Evolutionary conservation across 2,329 filamentous ascomycete species (phyloP), one percentile per base, ranked within the genome.

Genomic region (Fusarium sp.): DNA sequence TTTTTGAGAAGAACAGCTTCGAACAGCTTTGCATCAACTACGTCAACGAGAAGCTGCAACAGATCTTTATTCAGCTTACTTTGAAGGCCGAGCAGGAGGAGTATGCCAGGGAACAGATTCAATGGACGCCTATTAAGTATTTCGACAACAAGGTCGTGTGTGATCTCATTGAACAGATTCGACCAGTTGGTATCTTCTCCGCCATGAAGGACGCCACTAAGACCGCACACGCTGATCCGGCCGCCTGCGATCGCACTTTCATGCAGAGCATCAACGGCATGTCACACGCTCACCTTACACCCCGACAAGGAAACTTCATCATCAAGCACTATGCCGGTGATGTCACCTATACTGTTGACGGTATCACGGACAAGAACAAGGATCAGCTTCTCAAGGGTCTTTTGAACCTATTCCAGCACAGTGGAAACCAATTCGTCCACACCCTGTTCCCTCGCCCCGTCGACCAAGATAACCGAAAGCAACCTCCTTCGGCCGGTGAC

Each of bases 11-110:
- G 83, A 99, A 99, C 84, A 98, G 93, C 71, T 99, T 99, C 76
- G 96, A 99, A 80, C 96, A 99, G 81, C 88, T 99, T 9, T 99
- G 96, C 82, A 99, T 99, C 86, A 99, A 99, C 84, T 99, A 98
- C 77, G 97, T 98, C 77, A 99, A 99, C 81, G 96, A 99, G 82
- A 99, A 99, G 81, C 85, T 99, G 60, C 96, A 99, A 81, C 96
- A 99, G 78, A 98, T 99, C 75, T 99, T 99, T 78, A 99, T 99
- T 73, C 96, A 99, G 80, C 85, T 99, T 74, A 99, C 96, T 0
- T 82, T 99, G 67, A 97, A 97, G 84, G 92, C 96, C 0, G 96
- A 99, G 79, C 96, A 99, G 82, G 96, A 99, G 74, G 96, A 99
- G 79, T 99, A 99, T 76, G 94, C 92, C 17, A 87, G 93, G 49